These are phyloP conservation scores for Powellomyces hirtus DNA, from an alignment of 192 early-diverging fungal genomes.

Conservation along the genomic window DNA sequence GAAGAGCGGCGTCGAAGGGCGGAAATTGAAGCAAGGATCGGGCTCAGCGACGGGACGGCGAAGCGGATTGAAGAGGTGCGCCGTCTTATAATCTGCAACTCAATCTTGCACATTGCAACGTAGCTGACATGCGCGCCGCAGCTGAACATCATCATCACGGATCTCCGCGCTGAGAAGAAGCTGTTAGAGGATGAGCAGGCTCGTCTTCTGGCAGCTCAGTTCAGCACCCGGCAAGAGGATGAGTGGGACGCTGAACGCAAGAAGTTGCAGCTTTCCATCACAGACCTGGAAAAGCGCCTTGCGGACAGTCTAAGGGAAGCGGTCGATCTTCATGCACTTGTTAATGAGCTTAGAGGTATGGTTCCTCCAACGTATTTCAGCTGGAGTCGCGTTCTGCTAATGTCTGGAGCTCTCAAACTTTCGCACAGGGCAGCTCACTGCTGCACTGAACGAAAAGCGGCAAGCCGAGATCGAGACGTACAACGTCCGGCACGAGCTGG, in stretches of 20 bases:
- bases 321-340: slow-evolving; percentile 14
- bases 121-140: slow-evolving; percentile 3
- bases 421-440: background rate
- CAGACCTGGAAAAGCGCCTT: slow-evolving; percentile 30
- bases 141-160: slow-evolving; percentile 47
- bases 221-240: slow-evolving; percentile 38
- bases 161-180: slow-evolving; percentile 46
- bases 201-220: slow-evolving; percentile 39
- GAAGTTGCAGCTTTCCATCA: slow-evolving; percentile 30
- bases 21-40: background rate
- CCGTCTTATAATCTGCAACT: background rate
- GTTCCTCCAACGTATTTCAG: too few relatives aligned
- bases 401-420: background rate
- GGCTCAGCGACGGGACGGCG: background rate
- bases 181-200: slow-evolving; percentile 48
- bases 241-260: slow-evolving; percentile 40
- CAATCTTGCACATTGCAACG: background rate
- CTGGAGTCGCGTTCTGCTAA: background rate
- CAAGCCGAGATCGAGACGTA: slow-evolving; percentile 25
- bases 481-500: slow-evolving; percentile 41
- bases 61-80: slow-evolving; percentile 1
- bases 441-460: slow-evolving; percentile 21
- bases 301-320: slow-evolving; percentile 36
- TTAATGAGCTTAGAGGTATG: slow-evolving; percentile 19
- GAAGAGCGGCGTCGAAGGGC: slow-evolving; percentile 36